These are phyloP conservation scores for Colletotrichum zoysiae DNA, from an alignment of 2,329 filamentous ascomycete species.

Conservation along the genomic window DNA sequence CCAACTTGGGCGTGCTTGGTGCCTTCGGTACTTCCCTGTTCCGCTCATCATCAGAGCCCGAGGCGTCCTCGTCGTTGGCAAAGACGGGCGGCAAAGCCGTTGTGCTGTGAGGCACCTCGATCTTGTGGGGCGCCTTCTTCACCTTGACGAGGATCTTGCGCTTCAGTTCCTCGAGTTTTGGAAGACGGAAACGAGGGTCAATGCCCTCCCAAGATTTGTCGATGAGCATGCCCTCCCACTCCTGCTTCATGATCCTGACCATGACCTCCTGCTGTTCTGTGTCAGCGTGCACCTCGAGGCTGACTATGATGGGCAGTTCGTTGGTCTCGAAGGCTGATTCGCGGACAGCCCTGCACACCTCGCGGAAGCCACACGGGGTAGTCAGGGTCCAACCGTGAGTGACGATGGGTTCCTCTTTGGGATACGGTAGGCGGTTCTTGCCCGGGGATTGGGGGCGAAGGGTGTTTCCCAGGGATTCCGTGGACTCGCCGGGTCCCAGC, in stretches of 20 bases:
- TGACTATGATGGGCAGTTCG: slow-evolving; percentile 88
- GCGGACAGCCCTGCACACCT: slow-evolving; percentile 84
- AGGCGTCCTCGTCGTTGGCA: slow-evolving; percentile 54
- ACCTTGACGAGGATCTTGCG: slow-evolving; percentile 89
- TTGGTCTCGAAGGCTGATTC: slow-evolving; percentile 83
- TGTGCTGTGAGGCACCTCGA: slow-evolving; percentile 49
- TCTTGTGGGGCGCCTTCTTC: slow-evolving; percentile 66
- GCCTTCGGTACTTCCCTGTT: slow-evolving; percentile 29
- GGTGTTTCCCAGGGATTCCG: slow-evolving; percentile 45
- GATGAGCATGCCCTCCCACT: slow-evolving; percentile 83
- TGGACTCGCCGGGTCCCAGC: slow-evolving; percentile 52
- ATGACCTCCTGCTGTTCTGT: slow-evolving; percentile 88
- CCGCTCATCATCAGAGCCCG: slow-evolving; percentile 60
- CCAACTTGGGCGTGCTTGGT: slow-evolving; percentile 6
- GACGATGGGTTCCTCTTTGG: slow-evolving; percentile 79
- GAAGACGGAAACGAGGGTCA: slow-evolving; percentile 69
- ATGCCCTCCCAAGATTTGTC: slow-evolving; percentile 66
- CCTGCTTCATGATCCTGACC: slow-evolving; percentile 93
- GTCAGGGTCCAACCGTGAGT: slow-evolving; percentile 88
- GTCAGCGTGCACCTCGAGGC: slow-evolving; percentile 89
- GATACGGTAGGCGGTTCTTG: slow-evolving; percentile 48
- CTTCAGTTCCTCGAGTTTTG: slow-evolving; percentile 77
- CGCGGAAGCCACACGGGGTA: slow-evolving; percentile 85
- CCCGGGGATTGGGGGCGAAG: slow-evolving; percentile 41
- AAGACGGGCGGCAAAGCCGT: slow-evolving; percentile 50